Evolutionary conservation across 2,329 filamentous ascomycete species (phyloP), one percentile per base, ranked within the genome.

Genomic region (Diaporthe eres): DNA sequence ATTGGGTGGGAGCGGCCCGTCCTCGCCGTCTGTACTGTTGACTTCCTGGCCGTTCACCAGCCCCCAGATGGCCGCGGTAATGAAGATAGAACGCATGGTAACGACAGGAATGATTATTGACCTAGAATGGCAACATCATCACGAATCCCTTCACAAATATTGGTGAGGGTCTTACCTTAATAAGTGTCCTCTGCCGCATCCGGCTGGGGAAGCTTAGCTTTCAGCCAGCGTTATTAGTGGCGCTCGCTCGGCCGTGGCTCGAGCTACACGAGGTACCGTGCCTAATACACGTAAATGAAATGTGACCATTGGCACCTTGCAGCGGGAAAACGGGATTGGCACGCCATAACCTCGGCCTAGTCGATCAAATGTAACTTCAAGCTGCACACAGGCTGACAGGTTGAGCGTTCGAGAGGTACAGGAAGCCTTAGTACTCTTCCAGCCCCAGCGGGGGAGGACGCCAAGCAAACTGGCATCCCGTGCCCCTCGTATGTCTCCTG

Each of bases 1-100:
- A 55, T 74, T 74, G 25, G 57, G 44, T 25, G 71, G 58, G n/a
- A 74, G 58, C 28, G 71, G 71, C 12, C 37, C 58, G 15, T 57
- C 19, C 34, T 12, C 47, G 47, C 22, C 15, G 12, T 22, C 65
- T 13, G 47, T 39, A 28, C 31, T 4, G 28, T 37, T 55, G n/a
- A 10, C 17, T 28, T n/a, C 22, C n/a, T 53, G 65, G 9, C 65
- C 28, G 13, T 55, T 68, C 7, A 68, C 65, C 4, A 68, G 15
- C 2, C 31, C 19, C 31, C 65, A 68, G 31, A 68, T 55, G 31
- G 65, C 31, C 7, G 44, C 47, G 5, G 34, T 4, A 19, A 53
- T 15, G n/a, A 68, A 39, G 6, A 53, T 19, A 28, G 47, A 68
- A 34, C 49, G 19, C 65, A 68, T 68, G 34, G 31, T 37, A 5